Percentiles rank a stretch among this genome's conserved stretches.
phyloP scores from a whole-genome alignment of 2,329 filamentous ascomycete genomes.

The Trichoderma oligosporum region DNA sequence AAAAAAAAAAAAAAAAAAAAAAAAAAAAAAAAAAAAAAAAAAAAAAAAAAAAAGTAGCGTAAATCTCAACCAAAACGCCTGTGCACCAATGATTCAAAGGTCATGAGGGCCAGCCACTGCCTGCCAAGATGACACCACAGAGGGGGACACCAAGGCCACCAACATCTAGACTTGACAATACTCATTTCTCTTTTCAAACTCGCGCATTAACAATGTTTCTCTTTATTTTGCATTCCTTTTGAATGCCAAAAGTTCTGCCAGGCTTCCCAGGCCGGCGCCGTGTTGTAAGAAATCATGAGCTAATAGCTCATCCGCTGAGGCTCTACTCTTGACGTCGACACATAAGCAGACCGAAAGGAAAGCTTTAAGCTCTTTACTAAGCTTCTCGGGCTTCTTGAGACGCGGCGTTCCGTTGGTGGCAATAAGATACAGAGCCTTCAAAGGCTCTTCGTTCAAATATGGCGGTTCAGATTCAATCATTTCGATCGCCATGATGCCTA shows the following conservation, averaged over 20 bases:
- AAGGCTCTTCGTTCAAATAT: slow-evolving; percentile 94
- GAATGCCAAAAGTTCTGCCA: slow-evolving; percentile 85
- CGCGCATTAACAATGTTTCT: slow-evolving; percentile 7
- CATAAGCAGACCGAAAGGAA: slow-evolving; percentile 96
- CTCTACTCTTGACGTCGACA: slow-evolving; percentile 91
- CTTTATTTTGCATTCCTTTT: slow-evolving; percentile 66
- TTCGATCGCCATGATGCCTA: slow-evolving; percentile 99
- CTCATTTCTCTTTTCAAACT: slow-evolving; percentile 20
- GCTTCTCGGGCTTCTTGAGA: slow-evolving; percentile 96
- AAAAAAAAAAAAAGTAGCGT: slow-evolving; percentile 17
- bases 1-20: slow-evolving; percentile 18
- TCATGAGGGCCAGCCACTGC: slow-evolving; percentile 12
- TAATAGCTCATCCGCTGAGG: slow-evolving; percentile 84
- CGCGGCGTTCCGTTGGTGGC: slow-evolving; percentile 95
- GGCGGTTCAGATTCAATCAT: slow-evolving; percentile 99
- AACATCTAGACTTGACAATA: neutral
- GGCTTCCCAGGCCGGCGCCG: slow-evolving; percentile 76
- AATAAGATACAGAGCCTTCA: slow-evolving; percentile 96
- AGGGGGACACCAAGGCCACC: slow-evolving; percentile 16
- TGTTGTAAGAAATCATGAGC: slow-evolving; percentile 92
- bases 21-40: slow-evolving; percentile 18
- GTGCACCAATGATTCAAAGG: slow-evolving; percentile 17
- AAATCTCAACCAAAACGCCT: slow-evolving; percentile 19
- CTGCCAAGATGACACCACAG: neutral
- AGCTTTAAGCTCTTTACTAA: slow-evolving; percentile 95